Base-by-base conservation (phyloP, 2,329 filamentous ascomycete species). In the Aspergillus sclerotialis region DNA sequence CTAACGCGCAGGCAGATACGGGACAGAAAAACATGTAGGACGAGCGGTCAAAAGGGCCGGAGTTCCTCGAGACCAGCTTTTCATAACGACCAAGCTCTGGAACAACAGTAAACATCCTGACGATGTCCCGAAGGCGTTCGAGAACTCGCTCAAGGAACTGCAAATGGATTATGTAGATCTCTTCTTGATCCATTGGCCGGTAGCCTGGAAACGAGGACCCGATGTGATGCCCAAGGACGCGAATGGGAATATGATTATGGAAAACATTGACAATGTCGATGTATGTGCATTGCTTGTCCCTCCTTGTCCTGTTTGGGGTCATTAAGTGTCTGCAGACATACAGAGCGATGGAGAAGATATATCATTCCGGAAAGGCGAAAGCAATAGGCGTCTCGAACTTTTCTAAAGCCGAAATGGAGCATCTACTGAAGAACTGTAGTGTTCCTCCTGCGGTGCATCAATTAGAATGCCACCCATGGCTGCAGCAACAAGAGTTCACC, bases 171-270 rank as follows among this genome's bases (percentile, higher is more conserved):
- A 84, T 53, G 65, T 85, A 37, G 80, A 85, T 53, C 65, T 85
- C 8, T 83, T 75, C 56, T 67, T 84, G 38, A 82, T 87, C 53
- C 80, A 84, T 60, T 85, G 72, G 70, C 75, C 75, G 0, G 65
- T 68, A 7, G 63, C 75, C 1, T 77, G 74, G 52, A 65, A 67
- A 30, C 60, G 65, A 15, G 65, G 69, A n/a, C 58, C 63, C 14
- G 58, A 67, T 5, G 42, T 63, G 26, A 64, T 73, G 32, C 72
- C 72, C 3, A 69, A 68, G 36, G 49, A 61, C 10, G 6, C 18
- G 15, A 48, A 67, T 33, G 66, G 64, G 17, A 68, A 68, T 32
- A 51, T 56, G 4, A 44, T 57, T n/a, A 47, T 61, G 1, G 67
- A 61, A 11, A 53, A 68, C 23, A 59, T 64, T 31, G 70, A 74